Percentiles rank a stretch among this genome's conserved stretches.
These are phyloP conservation scores for Sparassis latifolia DNA, from an alignment of 1,284 basidiomycete species.

Conservation along the genomic window DNA sequence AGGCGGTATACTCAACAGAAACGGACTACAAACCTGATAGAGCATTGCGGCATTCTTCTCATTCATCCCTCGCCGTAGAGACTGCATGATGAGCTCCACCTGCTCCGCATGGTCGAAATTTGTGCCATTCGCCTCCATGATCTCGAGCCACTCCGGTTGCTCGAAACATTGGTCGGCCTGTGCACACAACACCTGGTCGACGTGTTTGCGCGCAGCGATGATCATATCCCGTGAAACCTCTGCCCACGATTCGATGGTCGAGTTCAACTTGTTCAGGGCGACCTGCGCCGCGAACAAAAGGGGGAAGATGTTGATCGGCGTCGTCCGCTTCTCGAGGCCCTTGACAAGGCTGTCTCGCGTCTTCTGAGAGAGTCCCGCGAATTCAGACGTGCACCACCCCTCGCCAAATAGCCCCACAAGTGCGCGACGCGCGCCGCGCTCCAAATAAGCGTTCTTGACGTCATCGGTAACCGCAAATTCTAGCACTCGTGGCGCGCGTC, in stretches of 20 bases:
- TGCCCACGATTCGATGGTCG: constrained; percentile 60
- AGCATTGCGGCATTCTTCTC: constrained; percentile 58
- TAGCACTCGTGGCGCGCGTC: constrained; percentile 73
- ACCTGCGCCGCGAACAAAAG: constrained; percentile 64
- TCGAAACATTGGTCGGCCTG: constrained; percentile 61
- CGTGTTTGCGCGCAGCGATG: constrained; percentile 44
- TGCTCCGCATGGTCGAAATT: constrained; percentile 71
- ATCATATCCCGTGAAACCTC: constrained; percentile 63
- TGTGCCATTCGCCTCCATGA: constrained; percentile 64
- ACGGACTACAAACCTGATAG: constrained; percentile 55
- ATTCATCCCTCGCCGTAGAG: constrained; percentile 50
- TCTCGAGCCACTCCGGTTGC: constrained; percentile 61
- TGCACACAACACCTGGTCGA: constrained; percentile 56
- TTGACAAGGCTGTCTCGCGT: constrained; percentile 63
- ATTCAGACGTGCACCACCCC: constrained; percentile 79
- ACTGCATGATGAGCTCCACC: constrained; percentile 64
- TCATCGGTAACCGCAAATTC: constrained; percentile 74
- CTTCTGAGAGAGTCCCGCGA: constrained; percentile 62
- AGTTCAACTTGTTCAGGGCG: constrained; percentile 48
- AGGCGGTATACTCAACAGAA: too few species aligned
- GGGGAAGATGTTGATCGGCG: constrained; percentile 56
- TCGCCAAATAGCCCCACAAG: constrained; percentile 80
- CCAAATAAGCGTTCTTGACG: constrained; percentile 66
- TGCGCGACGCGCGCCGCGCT: constrained; percentile 65
- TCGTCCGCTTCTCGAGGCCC: constrained; percentile 63